Evolutionary conservation across 2,329 filamentous ascomycete species (phyloP).

Genomic region (Fusarium solani-melongenae): DNA sequence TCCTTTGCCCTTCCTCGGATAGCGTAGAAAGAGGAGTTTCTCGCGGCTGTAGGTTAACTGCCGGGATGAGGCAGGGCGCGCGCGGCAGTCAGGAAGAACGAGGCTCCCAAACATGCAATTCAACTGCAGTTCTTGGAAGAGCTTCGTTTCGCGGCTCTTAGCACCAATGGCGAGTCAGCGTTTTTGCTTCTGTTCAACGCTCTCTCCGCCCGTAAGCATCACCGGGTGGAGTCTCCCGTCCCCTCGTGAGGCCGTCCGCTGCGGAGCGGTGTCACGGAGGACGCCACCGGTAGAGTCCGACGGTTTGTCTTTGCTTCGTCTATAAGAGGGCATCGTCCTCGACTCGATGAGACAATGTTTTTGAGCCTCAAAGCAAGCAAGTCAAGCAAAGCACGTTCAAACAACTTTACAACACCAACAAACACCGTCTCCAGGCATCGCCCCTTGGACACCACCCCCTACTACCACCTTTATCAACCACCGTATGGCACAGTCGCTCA

Average conservation of each 20-base stretch:
- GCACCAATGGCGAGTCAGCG: not conserved
- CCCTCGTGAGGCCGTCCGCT: not conserved
- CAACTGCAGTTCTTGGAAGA: conserved; percentile 16
- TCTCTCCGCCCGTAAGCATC: not conserved
- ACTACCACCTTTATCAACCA: conserved; percentile 6
- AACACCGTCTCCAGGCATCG: not conserved
- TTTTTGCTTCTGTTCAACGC: conserved; percentile 16
- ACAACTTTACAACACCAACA: not conserved
- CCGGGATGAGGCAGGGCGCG: conserved; percentile 4
- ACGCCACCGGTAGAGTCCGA: conserved; percentile 28
- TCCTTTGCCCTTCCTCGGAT: conserved; percentile 30
- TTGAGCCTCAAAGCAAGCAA: conserved; percentile 2
- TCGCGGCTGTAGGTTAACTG: conserved; percentile 12
- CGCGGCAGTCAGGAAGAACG: not conserved
- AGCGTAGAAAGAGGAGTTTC: not conserved
- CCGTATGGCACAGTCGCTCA: conserved; percentile 45
- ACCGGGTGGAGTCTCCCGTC: not conserved
- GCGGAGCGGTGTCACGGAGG: conserved; percentile 31
- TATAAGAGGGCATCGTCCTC: conserved; percentile 41
- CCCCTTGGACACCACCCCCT: conserved; percentile 1
- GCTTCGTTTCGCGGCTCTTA: conserved; percentile 5
- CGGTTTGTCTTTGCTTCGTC: conserved; percentile 13
- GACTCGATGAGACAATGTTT: not conserved
- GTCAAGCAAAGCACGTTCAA: not conserved
- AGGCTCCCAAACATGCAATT: conserved; percentile 16